Evolutionary conservation across 2,329 filamentous ascomycete genomes (phyloP).

Genomic region (Metarhizium sp.): DNA sequence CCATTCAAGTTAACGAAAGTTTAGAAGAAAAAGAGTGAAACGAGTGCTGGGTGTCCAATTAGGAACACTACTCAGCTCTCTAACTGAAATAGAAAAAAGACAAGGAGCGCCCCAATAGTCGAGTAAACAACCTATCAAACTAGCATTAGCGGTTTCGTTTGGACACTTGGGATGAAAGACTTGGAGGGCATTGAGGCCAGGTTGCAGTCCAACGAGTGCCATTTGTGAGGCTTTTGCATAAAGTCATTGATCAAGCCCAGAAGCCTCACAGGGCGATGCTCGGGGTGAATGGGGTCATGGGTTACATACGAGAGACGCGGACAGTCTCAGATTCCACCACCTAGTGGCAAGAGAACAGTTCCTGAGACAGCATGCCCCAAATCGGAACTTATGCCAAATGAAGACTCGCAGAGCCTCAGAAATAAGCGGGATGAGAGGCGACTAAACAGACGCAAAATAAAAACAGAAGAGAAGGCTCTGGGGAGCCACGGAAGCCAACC

Average conservation of each 20-base stretch:
- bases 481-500: not conserved
- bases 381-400: not conserved
- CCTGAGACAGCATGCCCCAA: not conserved
- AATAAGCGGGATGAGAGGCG: not conserved
- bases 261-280: not conserved
- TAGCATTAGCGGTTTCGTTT: not conserved
- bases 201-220: not conserved
- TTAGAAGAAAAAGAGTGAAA: not conserved
- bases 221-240: not conserved
- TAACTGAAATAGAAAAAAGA: not conserved
- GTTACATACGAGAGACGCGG: constrained; percentile 4
- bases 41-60: not conserved
- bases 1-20: not conserved
- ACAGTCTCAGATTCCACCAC: constrained; percentile 1
- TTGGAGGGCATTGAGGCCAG: not conserved
- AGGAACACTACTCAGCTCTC: not conserved
- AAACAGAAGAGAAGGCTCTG: not conserved
- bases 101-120: not conserved
- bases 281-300: not conserved
- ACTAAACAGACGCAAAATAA: not conserved
- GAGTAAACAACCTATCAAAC: not conserved
- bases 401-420: constrained; percentile 3
- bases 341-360: not conserved
- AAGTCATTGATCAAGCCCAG: not conserved
- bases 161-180: not conserved